Percentiles rank a stretch among this genome's conserved stretches.
phyloP scores from a whole-genome alignment of 257 asterid genomes.

The Lycium barbarum region DNA sequence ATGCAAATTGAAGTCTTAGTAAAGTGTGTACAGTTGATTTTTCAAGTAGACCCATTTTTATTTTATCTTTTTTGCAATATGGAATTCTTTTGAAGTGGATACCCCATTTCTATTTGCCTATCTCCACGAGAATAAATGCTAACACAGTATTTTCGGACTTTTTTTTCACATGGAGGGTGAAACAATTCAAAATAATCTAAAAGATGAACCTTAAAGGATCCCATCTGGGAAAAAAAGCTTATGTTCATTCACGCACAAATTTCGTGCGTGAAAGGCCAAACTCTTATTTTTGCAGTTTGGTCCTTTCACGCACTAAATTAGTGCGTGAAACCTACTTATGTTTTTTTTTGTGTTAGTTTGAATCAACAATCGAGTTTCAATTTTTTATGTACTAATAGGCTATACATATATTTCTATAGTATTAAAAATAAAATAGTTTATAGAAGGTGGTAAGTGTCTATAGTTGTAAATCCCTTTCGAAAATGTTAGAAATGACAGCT shows the following conservation, averaged over 20 bases:
- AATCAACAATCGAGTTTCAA: no score
- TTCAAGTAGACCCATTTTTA: not conserved
- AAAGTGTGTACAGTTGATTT: not conserved
- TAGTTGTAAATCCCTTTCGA: not conserved
- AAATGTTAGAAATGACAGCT: not conserved
- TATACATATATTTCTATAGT: no score
- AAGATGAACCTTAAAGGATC: not conserved
- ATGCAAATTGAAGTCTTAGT: not conserved
- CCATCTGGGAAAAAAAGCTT: not conserved
- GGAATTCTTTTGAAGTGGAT: not conserved
- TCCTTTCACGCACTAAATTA: no score
- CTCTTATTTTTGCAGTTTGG: no score
- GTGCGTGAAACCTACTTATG: no score
- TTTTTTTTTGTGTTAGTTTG: no score
- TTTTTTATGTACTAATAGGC: not conserved
- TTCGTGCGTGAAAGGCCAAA: no score
- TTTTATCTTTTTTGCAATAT: not conserved
- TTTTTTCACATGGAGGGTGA: not conserved
- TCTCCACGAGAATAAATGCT: slow-evolving; percentile 12
- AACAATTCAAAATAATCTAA: not conserved
- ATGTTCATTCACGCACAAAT: no score
- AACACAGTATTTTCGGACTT: not conserved
- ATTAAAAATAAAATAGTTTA: no score
- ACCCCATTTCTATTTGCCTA: not conserved
- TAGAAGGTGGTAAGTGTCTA: not conserved